phyloP scores from a whole-genome alignment of 1,139 yeast genomes.

The Candida tropicalis region DNA sequence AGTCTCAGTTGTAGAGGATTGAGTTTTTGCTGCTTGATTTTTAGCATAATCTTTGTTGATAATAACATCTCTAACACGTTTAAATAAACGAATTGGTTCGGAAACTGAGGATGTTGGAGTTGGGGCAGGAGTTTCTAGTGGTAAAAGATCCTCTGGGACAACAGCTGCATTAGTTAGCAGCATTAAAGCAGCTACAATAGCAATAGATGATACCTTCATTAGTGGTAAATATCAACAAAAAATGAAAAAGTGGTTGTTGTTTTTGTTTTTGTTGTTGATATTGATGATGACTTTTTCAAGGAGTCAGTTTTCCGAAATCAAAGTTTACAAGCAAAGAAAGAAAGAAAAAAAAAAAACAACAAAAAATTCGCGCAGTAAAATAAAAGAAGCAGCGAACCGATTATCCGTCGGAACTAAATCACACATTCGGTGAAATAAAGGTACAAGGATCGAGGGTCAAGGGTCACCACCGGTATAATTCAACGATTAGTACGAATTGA shows the following conservation, averaged over 20 bases:
- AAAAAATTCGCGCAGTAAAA: conserved; percentile 2
- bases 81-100: conserved; percentile 20
- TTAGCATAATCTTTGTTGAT: conserved; percentile 45
- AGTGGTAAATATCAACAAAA: background rate
- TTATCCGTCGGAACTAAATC: conserved; percentile 1
- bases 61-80: conserved; percentile 40
- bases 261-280: too few relatives aligned
- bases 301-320: too few relatives aligned
- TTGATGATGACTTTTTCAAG: background rate
- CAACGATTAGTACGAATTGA: too few relatives aligned
- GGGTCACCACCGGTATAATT: too few relatives aligned
- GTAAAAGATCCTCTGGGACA: conserved; percentile 14
- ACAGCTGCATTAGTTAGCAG: conserved; percentile 14
- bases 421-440: background rate
- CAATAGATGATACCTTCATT: conserved; percentile 15
- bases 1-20: conserved; percentile 16
- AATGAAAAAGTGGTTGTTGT: background rate
- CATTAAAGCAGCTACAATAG: conserved; percentile 12
- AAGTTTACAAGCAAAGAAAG: background rate
- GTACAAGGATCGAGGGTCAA: too few relatives aligned
- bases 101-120: conserved; percentile 10
- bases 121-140: conserved; percentile 15
- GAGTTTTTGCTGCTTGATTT: conserved; percentile 21
- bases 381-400: too few relatives aligned
- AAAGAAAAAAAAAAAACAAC: background rate